These are phyloP conservation scores for Gigaspora rosea DNA, from an alignment of 192 early-diverging fungal genomes.

Conservation along the genomic window DNA sequence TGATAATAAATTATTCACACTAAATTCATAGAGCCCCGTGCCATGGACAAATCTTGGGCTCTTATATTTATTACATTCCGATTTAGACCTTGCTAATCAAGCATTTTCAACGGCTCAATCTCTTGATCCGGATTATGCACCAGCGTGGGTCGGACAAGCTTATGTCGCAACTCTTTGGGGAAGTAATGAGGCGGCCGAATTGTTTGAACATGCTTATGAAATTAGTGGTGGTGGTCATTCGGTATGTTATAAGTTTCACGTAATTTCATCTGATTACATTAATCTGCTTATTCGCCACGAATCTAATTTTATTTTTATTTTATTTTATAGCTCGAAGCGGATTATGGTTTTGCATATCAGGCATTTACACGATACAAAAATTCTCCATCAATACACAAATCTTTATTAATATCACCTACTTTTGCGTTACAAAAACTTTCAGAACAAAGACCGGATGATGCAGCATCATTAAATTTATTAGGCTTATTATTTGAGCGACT, in stretches of 20 bases:
- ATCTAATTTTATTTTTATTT: background rate
- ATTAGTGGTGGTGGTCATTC: slow-evolving; percentile 53
- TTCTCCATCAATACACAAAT: slow-evolving; percentile 19
- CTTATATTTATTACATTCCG: slow-evolving; percentile 69
- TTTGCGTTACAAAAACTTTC: slow-evolving; percentile 68
- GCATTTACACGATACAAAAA: slow-evolving; percentile 35
- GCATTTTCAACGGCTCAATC: slow-evolving; percentile 73
- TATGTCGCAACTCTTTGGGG: slow-evolving; percentile 65
- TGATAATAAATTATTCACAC: background rate
- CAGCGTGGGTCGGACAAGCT: slow-evolving; percentile 87
- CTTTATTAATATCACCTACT: slow-evolving; percentile 50
- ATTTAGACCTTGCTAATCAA: slow-evolving; percentile 74
- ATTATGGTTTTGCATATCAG: slow-evolving; percentile 64
- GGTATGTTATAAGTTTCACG: slow-evolving; percentile 39
- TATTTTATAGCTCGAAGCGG: slow-evolving; percentile 51
- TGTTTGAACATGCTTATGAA: slow-evolving; percentile 81
- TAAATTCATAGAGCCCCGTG: slow-evolving; percentile 46
- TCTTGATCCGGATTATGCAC: slow-evolving; percentile 74
- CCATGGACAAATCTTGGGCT: slow-evolving; percentile 87
- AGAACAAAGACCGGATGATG: slow-evolving; percentile 60
- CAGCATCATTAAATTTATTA: slow-evolving; percentile 64
- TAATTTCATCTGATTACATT: background rate
- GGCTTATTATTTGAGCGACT: slow-evolving; percentile 79
- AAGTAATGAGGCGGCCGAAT: slow-evolving; percentile 55
- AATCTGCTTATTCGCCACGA: background rate